A percentile compares a stretch with the other conserved stretches of the same genome.
phyloP scores from a whole-genome alignment of 2,329 filamentous ascomycete genomes.

The Cercospora sp. region DNA sequence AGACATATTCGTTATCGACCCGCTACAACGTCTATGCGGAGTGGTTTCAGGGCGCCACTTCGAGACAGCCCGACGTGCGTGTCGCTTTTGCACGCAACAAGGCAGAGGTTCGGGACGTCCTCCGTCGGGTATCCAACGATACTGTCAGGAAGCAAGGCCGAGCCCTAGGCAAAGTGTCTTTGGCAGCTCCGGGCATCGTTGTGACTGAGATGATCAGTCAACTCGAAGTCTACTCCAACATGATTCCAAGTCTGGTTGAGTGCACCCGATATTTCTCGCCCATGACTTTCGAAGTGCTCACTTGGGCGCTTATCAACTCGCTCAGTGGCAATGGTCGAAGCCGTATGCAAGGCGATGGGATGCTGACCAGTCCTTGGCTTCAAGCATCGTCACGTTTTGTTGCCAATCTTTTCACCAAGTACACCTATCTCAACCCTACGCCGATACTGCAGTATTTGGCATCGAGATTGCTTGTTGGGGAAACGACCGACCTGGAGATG shows the following conservation, averaged over 20 bases:
- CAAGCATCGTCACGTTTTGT: constrained; percentile 87
- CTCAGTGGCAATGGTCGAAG: constrained; percentile 59
- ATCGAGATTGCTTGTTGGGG: constrained; percentile 75
- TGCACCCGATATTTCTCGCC: constrained; percentile 92
- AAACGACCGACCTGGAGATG: constrained; percentile 87
- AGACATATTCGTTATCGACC: constrained; percentile 70
- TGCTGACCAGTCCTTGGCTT: constrained; percentile 88
- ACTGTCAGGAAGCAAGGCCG: constrained; percentile 86
- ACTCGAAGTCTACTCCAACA: constrained; percentile 90
- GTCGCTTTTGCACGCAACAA: constrained; percentile 74
- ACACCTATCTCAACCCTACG: constrained; percentile 76
- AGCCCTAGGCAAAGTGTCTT: constrained; percentile 86
- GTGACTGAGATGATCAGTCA: constrained; percentile 87
- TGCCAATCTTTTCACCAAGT: constrained; percentile 84
- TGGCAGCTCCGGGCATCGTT: constrained; percentile 85
- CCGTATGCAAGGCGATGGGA: constrained; percentile 62
- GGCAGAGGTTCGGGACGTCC: constrained; percentile 76
- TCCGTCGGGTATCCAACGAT: constrained; percentile 86
- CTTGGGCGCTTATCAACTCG: constrained; percentile 83
- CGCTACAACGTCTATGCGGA: constrained; percentile 90
- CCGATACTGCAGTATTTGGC: constrained; percentile 89
- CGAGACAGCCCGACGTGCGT: constrained; percentile 73
- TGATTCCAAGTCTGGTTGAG: constrained; percentile 92
- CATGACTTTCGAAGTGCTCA: constrained; percentile 87
- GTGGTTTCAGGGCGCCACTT: constrained; percentile 78